Conservation (phyloP, 371 early-diverging fungal genomes). For the Synchytrium microbalum region DNA sequence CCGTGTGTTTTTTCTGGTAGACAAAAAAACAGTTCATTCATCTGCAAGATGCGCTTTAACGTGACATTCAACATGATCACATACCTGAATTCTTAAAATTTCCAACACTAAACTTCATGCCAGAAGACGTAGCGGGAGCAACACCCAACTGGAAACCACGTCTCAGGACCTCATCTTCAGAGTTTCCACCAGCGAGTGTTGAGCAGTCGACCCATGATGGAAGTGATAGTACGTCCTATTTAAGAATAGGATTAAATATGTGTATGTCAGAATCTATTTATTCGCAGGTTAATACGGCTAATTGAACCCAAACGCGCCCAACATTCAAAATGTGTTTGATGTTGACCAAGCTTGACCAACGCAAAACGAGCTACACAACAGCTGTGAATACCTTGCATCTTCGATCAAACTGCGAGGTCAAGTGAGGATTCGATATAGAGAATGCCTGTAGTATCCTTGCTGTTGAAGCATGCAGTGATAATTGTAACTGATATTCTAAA, state of each 20-base stretch:
- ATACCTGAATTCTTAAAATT: neutral
- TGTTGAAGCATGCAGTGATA: constrained; percentile 39
- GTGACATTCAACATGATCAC: neutral
- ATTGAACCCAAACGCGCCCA: too few relatives aligned
- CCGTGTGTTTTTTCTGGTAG: neutral
- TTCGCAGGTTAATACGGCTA: neutral
- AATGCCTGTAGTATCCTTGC: constrained; percentile 35
- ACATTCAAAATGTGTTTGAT: neutral
- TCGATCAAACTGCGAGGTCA: constrained; percentile 37
- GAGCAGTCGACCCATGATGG: constrained; percentile 38
- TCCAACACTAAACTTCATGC: constrained; percentile 19
- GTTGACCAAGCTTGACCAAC: neutral
- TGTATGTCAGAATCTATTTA: constrained; percentile 6
- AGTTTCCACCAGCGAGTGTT: constrained; percentile 31
- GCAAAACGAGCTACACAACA: neutral
- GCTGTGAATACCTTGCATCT: constrained; percentile 33
- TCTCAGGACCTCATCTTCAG: constrained; percentile 46
- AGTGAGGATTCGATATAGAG: constrained; percentile 43
- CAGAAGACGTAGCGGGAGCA: constrained; percentile 8
- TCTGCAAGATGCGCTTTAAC: too few relatives aligned
- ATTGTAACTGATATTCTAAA: constrained; percentile 44
- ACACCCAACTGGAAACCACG: constrained; percentile 35
- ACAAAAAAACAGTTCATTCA: constrained; percentile 10
- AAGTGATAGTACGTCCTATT: constrained; percentile 32
- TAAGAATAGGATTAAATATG: neutral